Evolutionary conservation across 2,329 filamentous ascomycete genomes (phyloP), one percentile per base, ranked within the genome.

Genomic region (Aspergillus caelatus): DNA sequence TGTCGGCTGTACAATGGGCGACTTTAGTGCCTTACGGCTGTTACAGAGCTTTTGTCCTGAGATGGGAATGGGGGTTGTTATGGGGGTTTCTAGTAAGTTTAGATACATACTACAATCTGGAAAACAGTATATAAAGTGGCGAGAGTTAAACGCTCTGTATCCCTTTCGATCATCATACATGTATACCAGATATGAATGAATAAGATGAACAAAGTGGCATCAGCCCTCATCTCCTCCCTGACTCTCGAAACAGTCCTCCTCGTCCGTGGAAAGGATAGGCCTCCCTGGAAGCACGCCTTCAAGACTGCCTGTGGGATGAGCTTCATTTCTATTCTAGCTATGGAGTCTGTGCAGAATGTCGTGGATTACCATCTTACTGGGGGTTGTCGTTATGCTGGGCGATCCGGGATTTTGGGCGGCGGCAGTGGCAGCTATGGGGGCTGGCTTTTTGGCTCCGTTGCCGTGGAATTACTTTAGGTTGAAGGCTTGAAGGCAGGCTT

Each of bases 231-330:
- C 1, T 81, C 84, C 0, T 87, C 85, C 0, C 78, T 87, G 41
- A 65, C 82, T 0, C 78, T 87, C 0, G 85, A 88, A 69, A 87
- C 85, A 0, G 67, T 81, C 0, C 76, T 87, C 4, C 80, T 87
- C 1, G 79, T 78, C 0, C 67, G 78, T 0, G 85, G 85, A 0
- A 77, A 76, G 1, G 85, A 87, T 58, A 70, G 74, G 8, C 72
- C 87, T 0, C 65, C 81, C 0, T 86, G 83, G 84, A 61, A 68
- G 0, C 69, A 67, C 0, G 85, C 85, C 0, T 78, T 78, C 2
- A 82, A 77, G 53, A 87, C 85, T 0, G 85, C 85, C 0, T 80
- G 82, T 23, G 85, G 85, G 0, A 88, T 87, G 85, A 87, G 85
- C 62, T 73, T 86, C 54, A 82, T 87, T 14, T 87, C 85, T 0